Base-by-base conservation (phyloP, 768 basidiomycete genomes). In the Lactifluus hygrophoroides region DNA sequence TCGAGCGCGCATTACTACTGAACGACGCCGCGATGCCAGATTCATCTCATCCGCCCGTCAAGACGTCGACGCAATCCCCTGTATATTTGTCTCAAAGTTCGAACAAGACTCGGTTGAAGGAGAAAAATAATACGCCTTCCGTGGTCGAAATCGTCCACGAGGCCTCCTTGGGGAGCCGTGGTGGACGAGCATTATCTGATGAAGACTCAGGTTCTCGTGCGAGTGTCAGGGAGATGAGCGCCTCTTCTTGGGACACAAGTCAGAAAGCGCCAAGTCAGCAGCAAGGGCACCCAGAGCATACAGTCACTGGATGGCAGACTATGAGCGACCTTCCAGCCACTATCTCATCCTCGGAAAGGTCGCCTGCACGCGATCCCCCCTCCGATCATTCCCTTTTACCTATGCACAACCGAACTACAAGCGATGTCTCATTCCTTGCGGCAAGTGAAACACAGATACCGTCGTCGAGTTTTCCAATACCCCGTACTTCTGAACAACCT, bases 1-100 rank as follows among this genome's bases (percentile, higher is more conserved):
- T 55, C 11, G 53, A 62, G 43, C 53, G 53, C 27, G 63, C 49
- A 25, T 23, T 56, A 21, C 17, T 30, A 0, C 32, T 45, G 2
- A 45, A 60, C 40, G 54, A 56, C 10, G 28, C 48, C 16, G 27
- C 35, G 5, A 21, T 44, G 5, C 42, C 7, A 45, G 17, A 32
- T 10, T 9, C 34, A 19, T 5, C 32, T 25, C 3, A 2, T 13
- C 35, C n/a, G 13, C 19, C 43, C 32, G 17, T 14, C 17, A 8
- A 51, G 10, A 42, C 13, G 32, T 30, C 34, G 34, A 32, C 17
- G 27, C 23, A 17, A 30, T 30, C 53, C 13, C 35, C 7, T 9
- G 19, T 28, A 30, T 14, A 14, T 28, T 10, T 16, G 35, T 51
- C 49, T 2, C 54, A 17, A 11, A 14, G n/a, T 34, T 28, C 16